Conservation (phyloP, 1,139 yeast genomes). For the Taiozyma onychis region DNA sequence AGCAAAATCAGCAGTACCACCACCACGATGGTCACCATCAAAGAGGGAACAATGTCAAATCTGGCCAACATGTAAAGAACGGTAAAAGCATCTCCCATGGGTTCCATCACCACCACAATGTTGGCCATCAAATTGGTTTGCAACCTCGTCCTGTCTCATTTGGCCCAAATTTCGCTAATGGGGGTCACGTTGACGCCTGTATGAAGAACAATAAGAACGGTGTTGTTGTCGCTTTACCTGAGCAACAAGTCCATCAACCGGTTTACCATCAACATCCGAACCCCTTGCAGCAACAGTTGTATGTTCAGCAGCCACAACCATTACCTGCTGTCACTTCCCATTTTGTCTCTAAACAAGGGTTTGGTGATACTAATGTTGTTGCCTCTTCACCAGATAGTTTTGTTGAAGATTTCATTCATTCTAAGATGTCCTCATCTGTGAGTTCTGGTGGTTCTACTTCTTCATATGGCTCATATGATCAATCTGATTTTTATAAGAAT, state of each 20-base stretch:
- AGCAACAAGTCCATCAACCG: not conserved
- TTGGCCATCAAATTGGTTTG: not conserved
- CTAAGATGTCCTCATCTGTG: slow-evolving; percentile 20
- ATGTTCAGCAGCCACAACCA: slow-evolving; percentile 7
- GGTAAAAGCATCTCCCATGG: not conserved
- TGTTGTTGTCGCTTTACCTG: not conserved
- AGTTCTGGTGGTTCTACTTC: slow-evolving; percentile 20
- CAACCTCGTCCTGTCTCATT: not conserved
- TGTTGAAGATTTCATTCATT: slow-evolving; percentile 8
- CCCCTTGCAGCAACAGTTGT: slow-evolving; percentile 1
- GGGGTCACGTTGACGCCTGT: not conserved
- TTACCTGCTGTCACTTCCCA: not conserved
- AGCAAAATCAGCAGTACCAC: slow-evolving; percentile 16
- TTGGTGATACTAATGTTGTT: slow-evolving; percentile 1
- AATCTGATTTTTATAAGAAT: not conserved
- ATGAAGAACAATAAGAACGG: not conserved
- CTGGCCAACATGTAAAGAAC: not conserved
- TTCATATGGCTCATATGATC: slow-evolving; percentile 9
- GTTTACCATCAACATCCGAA: slow-evolving; percentile 3
- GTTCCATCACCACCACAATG: not conserved
- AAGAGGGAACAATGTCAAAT: not conserved
- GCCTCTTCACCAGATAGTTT: slow-evolving; percentile 17
- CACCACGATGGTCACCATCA: not conserved
- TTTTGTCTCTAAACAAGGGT: not conserved
- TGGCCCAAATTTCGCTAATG: not conserved